Percentiles rank a stretch among this genome's conserved stretches.
Conservation (phyloP, 768 basidiomycete genomes). For the Pleurotus djamor region DNA sequence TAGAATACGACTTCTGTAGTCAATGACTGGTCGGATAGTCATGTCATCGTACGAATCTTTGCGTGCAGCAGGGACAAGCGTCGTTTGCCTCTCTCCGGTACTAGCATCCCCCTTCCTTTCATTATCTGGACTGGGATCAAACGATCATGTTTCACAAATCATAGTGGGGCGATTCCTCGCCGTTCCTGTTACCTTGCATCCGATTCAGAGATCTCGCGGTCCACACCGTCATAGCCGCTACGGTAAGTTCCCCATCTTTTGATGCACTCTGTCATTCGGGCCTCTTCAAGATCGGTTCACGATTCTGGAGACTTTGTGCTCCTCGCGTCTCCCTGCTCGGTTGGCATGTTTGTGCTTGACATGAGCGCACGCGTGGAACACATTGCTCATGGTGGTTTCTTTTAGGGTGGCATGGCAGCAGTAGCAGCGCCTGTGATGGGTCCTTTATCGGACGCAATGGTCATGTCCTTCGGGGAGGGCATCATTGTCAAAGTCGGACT, state of each 20-base stretch:
- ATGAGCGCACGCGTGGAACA: background rate
- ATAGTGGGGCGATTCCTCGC: constrained; percentile 66
- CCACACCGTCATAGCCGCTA: constrained; percentile 59
- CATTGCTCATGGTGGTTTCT: background rate
- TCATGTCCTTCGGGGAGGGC: constrained; percentile 50
- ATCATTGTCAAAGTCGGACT: constrained; percentile 58
- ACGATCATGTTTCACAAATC: background rate
- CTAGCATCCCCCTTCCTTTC: constrained; percentile 16
- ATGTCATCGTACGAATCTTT: constrained; percentile 65
- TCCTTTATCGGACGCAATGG: constrained; percentile 49
- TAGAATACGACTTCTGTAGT: constrained; percentile 37
- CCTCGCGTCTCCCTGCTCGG: too few species aligned
- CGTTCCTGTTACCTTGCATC: constrained; percentile 60
- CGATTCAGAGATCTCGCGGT: constrained; percentile 62
- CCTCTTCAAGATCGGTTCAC: too few species aligned
- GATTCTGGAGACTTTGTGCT: too few species aligned
- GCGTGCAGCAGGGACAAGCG: constrained; percentile 54
- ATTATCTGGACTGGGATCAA: background rate
- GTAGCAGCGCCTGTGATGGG: constrained; percentile 51
- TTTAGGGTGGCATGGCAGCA: constrained; percentile 30
- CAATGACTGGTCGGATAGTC: constrained; percentile 60
- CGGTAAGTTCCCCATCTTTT: constrained; percentile 34
- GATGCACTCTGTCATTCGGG: background rate
- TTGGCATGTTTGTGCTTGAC: background rate
- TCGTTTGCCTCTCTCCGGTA: constrained; percentile 63